A percentile compares a stretch with the other conserved stretches of the same genome.
Conservation (phyloP, 192 early-diverging fungal species). For the Geranomyces michiganensis region DNA sequence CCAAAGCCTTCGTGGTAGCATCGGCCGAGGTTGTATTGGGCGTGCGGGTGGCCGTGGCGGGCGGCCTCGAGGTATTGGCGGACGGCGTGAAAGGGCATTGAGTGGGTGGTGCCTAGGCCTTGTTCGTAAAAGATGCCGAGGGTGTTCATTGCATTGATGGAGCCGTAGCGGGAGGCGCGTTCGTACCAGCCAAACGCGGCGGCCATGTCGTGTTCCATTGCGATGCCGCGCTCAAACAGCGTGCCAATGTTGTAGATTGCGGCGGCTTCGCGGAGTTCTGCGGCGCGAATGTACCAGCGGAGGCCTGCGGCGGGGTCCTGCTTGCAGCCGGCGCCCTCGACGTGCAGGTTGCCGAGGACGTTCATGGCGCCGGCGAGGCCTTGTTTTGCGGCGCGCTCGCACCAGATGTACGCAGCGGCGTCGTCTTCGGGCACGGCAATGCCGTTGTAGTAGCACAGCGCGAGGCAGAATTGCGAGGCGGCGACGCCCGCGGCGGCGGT, state of each 20-base stretch:
- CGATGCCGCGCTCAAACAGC: constrained; percentile 55
- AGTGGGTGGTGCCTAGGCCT: constrained; percentile 40
- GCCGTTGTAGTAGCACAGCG: constrained; percentile 56
- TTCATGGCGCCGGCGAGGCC: constrained; percentile 54
- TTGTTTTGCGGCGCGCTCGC: constrained; percentile 49
- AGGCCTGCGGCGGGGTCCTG: constrained; percentile 63
- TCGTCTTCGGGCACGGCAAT: constrained; percentile 40
- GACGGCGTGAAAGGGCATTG: constrained; percentile 38
- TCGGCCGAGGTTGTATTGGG: constrained; percentile 56
- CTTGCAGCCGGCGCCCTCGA: constrained; percentile 72
- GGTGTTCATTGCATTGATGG: constrained; percentile 53
- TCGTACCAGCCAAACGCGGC: constrained; percentile 53
- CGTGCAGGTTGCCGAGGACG: constrained; percentile 72
- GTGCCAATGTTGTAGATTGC: constrained; percentile 63
- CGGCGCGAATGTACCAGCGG: constrained; percentile 58
- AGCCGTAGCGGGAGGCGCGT: constrained; percentile 47
- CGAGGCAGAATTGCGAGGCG: constrained; percentile 56
- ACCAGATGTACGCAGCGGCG: constrained; percentile 45
- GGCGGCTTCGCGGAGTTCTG: constrained; percentile 50
- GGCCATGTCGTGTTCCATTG: constrained; percentile 41
- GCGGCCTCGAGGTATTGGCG: constrained; percentile 50
- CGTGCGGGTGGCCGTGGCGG: constrained; percentile 52
- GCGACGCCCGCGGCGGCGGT: constrained; percentile 45
- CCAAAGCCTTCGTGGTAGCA: constrained; percentile 62
- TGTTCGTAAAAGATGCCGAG: constrained; percentile 58